Conservation (phyloP, 805 yeast genomes). For the Yarrowia osloensis region DNA sequence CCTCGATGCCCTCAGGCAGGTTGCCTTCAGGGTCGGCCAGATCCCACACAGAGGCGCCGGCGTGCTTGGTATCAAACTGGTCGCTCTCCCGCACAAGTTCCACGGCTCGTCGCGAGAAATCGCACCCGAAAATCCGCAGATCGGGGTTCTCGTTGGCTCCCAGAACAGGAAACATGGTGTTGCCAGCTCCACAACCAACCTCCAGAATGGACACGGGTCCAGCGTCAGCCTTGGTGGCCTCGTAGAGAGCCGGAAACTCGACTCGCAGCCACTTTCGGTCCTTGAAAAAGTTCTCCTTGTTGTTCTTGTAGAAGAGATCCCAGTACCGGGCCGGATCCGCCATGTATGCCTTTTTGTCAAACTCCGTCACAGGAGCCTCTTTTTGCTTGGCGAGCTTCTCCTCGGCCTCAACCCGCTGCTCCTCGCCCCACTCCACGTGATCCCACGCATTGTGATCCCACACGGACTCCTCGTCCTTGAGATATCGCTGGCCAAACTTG, state of each 20-base stretch:
- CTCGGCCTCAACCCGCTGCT: conserved; percentile 74
- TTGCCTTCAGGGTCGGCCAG: conserved; percentile 70
- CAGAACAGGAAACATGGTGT: conserved; percentile 89
- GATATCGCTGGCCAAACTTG: conserved; percentile 82
- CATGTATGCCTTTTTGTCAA: conserved; percentile 75
- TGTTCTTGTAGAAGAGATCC: conserved; percentile 91
- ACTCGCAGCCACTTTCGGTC: conserved; percentile 95
- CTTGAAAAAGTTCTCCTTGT: conserved; percentile 90
- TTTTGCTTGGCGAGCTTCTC: conserved; percentile 72
- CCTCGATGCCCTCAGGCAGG: conserved; percentile 83
- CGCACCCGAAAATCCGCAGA: conserved; percentile 78
- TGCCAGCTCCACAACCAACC: conserved; percentile 98
- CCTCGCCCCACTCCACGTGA: conserved; percentile 96
- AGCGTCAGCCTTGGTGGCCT: conserved; percentile 69
- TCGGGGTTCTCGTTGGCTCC: conserved; percentile 79
- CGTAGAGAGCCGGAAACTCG: conserved; percentile 85
- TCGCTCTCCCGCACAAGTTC: conserved; percentile 72
- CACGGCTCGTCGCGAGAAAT: conserved; percentile 86
- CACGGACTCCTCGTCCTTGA: conserved; percentile 69
- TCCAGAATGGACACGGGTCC: conserved; percentile 79
- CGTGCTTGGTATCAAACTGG: conserved; percentile 58
- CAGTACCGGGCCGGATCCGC: conserved; percentile 89
- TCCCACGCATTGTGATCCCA: conserved; percentile 96
- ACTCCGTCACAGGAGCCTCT: conserved; percentile 82
- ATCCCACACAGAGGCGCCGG: conserved; percentile 94